Evolutionary conservation across 805 yeast genomes (phyloP), one percentile per base, ranked within the genome.

Genomic region (Ogataea corticis): DNA sequence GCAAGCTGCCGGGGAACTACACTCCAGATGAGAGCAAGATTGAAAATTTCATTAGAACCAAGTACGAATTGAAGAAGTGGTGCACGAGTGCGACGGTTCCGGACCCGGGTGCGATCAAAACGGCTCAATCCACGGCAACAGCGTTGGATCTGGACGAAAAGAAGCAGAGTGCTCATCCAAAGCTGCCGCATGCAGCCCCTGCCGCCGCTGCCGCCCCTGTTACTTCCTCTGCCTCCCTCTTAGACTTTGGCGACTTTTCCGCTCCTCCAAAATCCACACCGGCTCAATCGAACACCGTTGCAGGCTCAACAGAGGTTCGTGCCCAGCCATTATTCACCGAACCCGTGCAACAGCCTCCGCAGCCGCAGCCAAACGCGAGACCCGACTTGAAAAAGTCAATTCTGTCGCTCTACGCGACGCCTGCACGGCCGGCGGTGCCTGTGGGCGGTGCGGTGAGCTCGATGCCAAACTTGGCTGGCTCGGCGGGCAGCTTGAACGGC

Each of bases 361-460:
- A 31, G 45, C 49, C 37, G 17, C 52, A 48, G 33, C 41, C 51
- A 36, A 53, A 53, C 43, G 41, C 74, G 28, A 76, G 96, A 59
- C 92, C 94, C 3, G 97, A 92, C 59, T 75, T 94, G 65, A 94
- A 94, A 62, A 88, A 88, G 68, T 88, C 97, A 1, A 94, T 94
- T 48, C 69, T 94, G 48, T 89, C 97, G 18, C 74, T 94, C 42
- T 94, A 94, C 64, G 80, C 95, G 1, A 77, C 87, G 2, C 86
- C 71, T 15, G 25, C 40, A 11, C 64, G 61, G 44, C 86, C 71
- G 15, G 25, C 40, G 3, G 63, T 61, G 42, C 49, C 56, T 3
- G 42, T 48, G 6, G 36, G 33, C 27, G 43, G 46, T 14, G 38
- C 50, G 6, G 21, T 50, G 45, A 41, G 50, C 43, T 55, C 55